Evolutionary conservation across 805 yeast species (phyloP).

Genomic region (Priceomyces castillae): DNA sequence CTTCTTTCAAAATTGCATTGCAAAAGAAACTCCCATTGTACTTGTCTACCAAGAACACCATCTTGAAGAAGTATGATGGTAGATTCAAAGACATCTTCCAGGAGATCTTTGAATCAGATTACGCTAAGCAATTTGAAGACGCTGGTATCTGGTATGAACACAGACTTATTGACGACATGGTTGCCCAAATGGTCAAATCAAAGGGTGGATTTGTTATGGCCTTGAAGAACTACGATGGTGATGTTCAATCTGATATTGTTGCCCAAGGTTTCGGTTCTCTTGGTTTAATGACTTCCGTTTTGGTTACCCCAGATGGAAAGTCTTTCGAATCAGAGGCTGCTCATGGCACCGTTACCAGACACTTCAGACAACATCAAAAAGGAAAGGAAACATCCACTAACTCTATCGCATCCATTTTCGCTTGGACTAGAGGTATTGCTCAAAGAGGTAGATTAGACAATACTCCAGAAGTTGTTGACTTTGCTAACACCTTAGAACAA

Average conservation of each 20-base stretch:
- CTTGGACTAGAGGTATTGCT: slow-evolving; percentile 82
- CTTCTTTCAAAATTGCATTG: slow-evolving; percentile 74
- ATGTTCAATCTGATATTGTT: slow-evolving; percentile 80
- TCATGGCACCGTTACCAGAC: slow-evolving; percentile 86
- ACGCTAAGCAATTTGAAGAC: slow-evolving; percentile 55
- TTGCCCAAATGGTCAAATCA: slow-evolving; percentile 83
- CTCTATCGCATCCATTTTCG: slow-evolving; percentile 81
- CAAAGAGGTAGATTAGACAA: slow-evolving; percentile 77
- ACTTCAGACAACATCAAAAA: slow-evolving; percentile 75
- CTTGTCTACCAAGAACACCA: slow-evolving; percentile 76
- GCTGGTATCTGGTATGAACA: slow-evolving; percentile 72
- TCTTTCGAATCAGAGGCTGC: slow-evolving; percentile 87
- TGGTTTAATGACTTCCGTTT: slow-evolving; percentile 80
- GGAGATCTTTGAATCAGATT: slow-evolving; percentile 56
- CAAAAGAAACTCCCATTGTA: slow-evolving; percentile 61
- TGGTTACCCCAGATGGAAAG: slow-evolving; percentile 82
- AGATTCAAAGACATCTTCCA: slow-evolving; percentile 79
- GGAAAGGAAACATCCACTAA: slow-evolving; percentile 83
- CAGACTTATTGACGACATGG: slow-evolving; percentile 84
- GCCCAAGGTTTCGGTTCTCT: slow-evolving; percentile 86
- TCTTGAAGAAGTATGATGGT: slow-evolving; percentile 79
- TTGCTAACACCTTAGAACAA: slow-evolving; percentile 62
- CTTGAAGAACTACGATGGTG: slow-evolving; percentile 82
- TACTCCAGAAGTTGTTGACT: slow-evolving; percentile 67
- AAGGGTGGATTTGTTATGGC: slow-evolving; percentile 82